Base-by-base conservation (phyloP, 2,329 filamentous ascomycete genomes). In the Chlorencoelia australis region DNA sequence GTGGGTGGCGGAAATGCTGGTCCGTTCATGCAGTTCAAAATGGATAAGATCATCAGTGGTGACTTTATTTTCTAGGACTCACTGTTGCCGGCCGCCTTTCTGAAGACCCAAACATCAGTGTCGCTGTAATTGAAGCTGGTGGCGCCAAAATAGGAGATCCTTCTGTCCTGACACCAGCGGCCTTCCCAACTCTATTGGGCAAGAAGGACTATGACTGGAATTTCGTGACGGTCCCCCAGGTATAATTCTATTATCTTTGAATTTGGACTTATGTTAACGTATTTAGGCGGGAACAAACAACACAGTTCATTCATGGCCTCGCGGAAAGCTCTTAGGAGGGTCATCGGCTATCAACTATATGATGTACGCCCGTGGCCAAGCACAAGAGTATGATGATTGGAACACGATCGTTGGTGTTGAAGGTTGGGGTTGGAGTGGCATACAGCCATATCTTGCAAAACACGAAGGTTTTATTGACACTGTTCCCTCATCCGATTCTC, bases 401-500 rank as follows among this genome's bases (percentile, higher is more conserved):
- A 52, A 53, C 19, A 46, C 65, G 61, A 61, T 51, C 46, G 26
- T 35, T 18, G 37, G 31, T 13, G 35, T 35, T 9, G 18, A 14
- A 2, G 27, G 21, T 9, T 35, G 26, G 37, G 22, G 24, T 10
- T 60, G 54, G 45, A 45, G 59, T 11, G 48, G 47, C 14, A 42
- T 67, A 8, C 46, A 56, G 2, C 60, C 58, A 4, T 66, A 64
- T 36, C 56, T 64, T 40, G 53, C 52, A 13, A 63, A 62, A 14
- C 37, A 35, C 8, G 19, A 44, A 39, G 16, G 8, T 25, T 24
- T 36, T n/a, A 17, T 37, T 10, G n/a, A 17, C 20, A 18, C 36
- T 32, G 28, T 32, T 30, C 26, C 27, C 91, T 42, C 82, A 74
- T 55, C 82, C 76, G n/a, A n/a, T n/a, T n/a, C n/a, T n/a, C n/a